Evolutionary conservation across 306 rosid species (phyloP).

Genomic region (Notholithocarpus densiflorus): DNA sequence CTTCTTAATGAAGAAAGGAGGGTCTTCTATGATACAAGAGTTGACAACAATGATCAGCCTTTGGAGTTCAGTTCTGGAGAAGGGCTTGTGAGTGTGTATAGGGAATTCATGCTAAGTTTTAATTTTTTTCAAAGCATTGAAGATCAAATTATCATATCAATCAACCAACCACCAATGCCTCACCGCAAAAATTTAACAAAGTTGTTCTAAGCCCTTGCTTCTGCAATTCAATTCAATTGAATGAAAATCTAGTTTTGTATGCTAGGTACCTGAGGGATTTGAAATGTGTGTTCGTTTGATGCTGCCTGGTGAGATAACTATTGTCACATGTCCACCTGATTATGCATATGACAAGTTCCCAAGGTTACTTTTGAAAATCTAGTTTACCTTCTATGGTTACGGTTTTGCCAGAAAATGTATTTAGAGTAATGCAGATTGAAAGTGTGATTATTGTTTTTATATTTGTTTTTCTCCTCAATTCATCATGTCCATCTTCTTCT

Average conservation of each 20-base stretch:
- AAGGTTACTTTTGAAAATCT: constrained; percentile 46
- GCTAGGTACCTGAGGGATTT: constrained; percentile 89
- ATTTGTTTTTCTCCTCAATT: background rate
- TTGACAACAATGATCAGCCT: constrained; percentile 81
- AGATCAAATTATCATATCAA: background rate
- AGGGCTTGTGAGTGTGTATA: constrained; percentile 71
- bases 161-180: background rate
- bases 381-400: constrained; percentile 2
- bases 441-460: background rate
- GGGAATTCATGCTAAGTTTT: constrained; percentile 12
- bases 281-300: constrained; percentile 92
- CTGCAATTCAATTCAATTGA: background rate
- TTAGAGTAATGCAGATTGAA: constrained; percentile 2
- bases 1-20: constrained; percentile 60
- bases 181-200: background rate
- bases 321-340: constrained; percentile 90
- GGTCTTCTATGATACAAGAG: constrained; percentile 77
- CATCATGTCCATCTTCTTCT: background rate
- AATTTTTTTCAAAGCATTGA: background rate
- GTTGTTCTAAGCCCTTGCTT: background rate
- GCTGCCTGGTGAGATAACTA: constrained; percentile 93
- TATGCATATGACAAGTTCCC: constrained; percentile 92
- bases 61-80: constrained; percentile 93
- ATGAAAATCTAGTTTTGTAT: constrained; percentile 8
- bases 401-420: constrained; percentile 13